These are phyloP conservation scores for Hyaloraphidium curvatum DNA, from an alignment of 192 early-diverging fungal genomes.

Conservation along the genomic window DNA sequence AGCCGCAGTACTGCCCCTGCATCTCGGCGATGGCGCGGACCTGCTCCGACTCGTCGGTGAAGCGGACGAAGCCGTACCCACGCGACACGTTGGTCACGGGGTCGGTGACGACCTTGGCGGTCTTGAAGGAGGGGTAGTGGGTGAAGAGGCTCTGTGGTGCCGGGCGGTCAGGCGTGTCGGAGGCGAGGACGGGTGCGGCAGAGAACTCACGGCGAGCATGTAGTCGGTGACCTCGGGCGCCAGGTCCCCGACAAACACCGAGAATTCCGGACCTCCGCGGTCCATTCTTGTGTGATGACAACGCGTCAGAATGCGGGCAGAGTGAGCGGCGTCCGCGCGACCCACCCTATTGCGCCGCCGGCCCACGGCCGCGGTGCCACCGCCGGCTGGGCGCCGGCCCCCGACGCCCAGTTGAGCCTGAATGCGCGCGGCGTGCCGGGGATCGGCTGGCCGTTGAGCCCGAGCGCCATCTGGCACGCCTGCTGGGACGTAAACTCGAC, in stretches of 20 bases:
- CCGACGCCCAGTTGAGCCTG: slow-evolving; percentile 93
- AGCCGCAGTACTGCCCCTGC: slow-evolving; percentile 66
- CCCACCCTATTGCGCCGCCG: neutral
- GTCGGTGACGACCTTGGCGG: slow-evolving; percentile 89
- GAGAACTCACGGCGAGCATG: slow-evolving; percentile 44
- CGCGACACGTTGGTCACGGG: slow-evolving; percentile 57
- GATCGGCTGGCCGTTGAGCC: slow-evolving; percentile 60
- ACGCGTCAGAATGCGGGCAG: neutral
- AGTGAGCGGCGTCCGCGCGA: neutral
- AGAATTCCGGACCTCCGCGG: slow-evolving; percentile 57
- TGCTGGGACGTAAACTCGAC: slow-evolving; percentile 54
- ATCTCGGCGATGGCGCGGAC: slow-evolving; percentile 76
- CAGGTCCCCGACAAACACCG: slow-evolving; percentile 93
- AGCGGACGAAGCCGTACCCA: slow-evolving; percentile 88
- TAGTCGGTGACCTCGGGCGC: slow-evolving; percentile 74
- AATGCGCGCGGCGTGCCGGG: slow-evolving; percentile 59
- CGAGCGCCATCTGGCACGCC: slow-evolving; percentile 50
- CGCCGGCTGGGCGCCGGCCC: no score
- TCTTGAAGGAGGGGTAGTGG: slow-evolving; percentile 64
- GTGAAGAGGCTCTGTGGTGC: slow-evolving; percentile 46
- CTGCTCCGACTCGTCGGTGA: slow-evolving; percentile 69
- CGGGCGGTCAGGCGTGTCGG: neutral
- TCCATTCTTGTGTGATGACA: slow-evolving; percentile 16
- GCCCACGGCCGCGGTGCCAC: neutral
- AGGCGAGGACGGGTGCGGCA: neutral